A percentile compares a stretch with the other conserved stretches of the same genome.
phyloP scores from a whole-genome alignment of 1,139 yeast genomes.

The Magnusiomyces sp. region DNA sequence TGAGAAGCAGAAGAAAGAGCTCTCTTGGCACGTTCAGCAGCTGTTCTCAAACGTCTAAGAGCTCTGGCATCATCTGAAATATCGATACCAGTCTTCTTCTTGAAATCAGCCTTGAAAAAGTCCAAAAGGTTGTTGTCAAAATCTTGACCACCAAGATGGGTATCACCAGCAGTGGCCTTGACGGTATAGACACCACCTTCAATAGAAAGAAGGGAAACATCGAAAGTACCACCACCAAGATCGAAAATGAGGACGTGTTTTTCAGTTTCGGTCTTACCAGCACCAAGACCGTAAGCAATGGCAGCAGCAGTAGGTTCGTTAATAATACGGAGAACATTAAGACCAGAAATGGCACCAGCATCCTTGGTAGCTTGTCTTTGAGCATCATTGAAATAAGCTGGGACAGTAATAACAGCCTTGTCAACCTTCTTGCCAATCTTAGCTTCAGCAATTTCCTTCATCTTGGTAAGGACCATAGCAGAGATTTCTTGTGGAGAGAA shows the following conservation, averaged over 20 bases:
- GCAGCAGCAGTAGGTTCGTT: slow-evolving; percentile 99
- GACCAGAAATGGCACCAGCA: slow-evolving; percentile 96
- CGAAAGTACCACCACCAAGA: slow-evolving; percentile 98
- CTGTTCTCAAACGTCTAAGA: slow-evolving; percentile 80
- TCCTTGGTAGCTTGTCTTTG: slow-evolving; percentile 98
- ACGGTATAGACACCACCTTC: slow-evolving; percentile 96
- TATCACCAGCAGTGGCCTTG: slow-evolving; percentile 82
- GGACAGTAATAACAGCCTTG: slow-evolving; percentile 92
- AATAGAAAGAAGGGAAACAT: slow-evolving; percentile 85
- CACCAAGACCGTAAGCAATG: slow-evolving; percentile 96
- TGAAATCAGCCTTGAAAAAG: slow-evolving; percentile 74
- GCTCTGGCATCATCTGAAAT: slow-evolving; percentile 71
- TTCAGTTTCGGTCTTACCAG: slow-evolving; percentile 73
- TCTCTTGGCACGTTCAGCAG: slow-evolving; percentile 91
- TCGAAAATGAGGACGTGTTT: slow-evolving; percentile 88
- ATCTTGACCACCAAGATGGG: slow-evolving; percentile 38
- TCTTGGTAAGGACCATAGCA: slow-evolving; percentile 92
- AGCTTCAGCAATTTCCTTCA: slow-evolving; percentile 98
- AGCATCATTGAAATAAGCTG: slow-evolving; percentile 96
- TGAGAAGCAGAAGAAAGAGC: slow-evolving; percentile 79
- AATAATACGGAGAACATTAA: slow-evolving; percentile 91
- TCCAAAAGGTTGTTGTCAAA: slow-evolving; percentile 75
- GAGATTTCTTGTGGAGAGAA: slow-evolving; percentile 98
- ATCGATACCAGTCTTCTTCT: slow-evolving; percentile 77
- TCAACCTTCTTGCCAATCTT: slow-evolving; percentile 88